Conservation (phyloP, 179 eudicot species). For the Amaranthus tricolor region DNA sequence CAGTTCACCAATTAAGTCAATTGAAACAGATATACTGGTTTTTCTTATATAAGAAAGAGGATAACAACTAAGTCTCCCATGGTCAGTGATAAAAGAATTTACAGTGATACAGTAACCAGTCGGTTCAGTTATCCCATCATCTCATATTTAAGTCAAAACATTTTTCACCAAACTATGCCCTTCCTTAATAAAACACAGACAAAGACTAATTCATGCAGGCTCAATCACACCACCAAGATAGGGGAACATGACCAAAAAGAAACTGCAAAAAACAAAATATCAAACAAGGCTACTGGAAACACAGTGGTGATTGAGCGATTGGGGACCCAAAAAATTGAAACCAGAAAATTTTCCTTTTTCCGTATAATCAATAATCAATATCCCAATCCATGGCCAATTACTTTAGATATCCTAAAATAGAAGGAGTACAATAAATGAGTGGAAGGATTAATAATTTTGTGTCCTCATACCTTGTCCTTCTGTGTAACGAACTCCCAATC, state of each 20-base stretch:
- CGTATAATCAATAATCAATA: neutral
- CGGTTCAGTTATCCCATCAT: neutral
- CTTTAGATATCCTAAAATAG: neutral
- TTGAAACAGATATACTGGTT: neutral
- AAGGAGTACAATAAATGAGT: neutral
- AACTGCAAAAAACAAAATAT: too few relatives aligned
- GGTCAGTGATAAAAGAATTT: neutral
- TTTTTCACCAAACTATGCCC: too few relatives aligned
- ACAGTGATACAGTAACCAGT: neutral
- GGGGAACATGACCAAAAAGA: too few relatives aligned
- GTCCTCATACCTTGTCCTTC: constrained; percentile 71
- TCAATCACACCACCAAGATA: too few relatives aligned
- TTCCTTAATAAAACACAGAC: too few relatives aligned
- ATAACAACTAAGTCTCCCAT: neutral
- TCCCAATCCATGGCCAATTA: neutral
- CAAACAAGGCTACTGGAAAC: too few relatives aligned
- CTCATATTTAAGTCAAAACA: too few relatives aligned
- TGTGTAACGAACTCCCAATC: constrained; percentile 76
- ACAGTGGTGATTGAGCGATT: too few relatives aligned
- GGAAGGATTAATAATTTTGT: neutral
- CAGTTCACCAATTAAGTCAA: neutral
- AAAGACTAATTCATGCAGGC: too few relatives aligned
- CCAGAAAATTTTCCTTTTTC: too few relatives aligned
- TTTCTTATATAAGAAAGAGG: neutral
- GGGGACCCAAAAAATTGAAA: too few relatives aligned